phyloP scores from a whole-genome alignment of 2,329 filamentous ascomycete genomes.

The Aspergillus sp. region DNA sequence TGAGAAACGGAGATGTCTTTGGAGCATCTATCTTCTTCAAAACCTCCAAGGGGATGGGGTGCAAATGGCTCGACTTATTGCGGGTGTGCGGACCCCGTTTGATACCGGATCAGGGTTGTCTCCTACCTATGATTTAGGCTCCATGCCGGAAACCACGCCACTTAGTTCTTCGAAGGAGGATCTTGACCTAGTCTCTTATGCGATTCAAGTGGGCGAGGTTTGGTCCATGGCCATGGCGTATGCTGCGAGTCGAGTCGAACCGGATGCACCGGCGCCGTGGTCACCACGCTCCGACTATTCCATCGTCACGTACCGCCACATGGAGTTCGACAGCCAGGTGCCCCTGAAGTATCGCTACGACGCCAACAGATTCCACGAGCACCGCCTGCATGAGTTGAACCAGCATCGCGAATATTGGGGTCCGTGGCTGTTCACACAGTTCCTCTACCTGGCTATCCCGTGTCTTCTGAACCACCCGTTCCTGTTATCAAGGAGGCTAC shows the following conservation, averaged over 20 bases:
- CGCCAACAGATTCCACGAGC: conserved; percentile 14
- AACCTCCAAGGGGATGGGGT: conserved; percentile 40
- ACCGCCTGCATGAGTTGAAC: conserved; percentile 42
- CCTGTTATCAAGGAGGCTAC: conserved; percentile 53
- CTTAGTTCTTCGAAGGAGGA: conserved; percentile 1
- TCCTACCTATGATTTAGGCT: conserved; percentile 1
- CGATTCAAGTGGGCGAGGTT: conserved; percentile 47
- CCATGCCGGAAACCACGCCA: neutral
- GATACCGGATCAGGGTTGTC: conserved; percentile 12
- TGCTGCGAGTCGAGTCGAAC: conserved; percentile 11
- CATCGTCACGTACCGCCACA: conserved; percentile 29
- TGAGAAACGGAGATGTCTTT: conserved; percentile 35
- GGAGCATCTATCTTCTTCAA: conserved; percentile 46
- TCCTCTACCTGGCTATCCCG: conserved; percentile 54
- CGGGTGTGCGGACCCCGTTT: conserved; percentile 8
- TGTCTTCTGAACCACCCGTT: conserved; percentile 57
- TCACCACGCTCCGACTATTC: conserved; percentile 54
- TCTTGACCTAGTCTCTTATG: conserved; percentile 44
- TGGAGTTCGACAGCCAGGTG: conserved; percentile 54
- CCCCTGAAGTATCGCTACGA: conserved; percentile 31
- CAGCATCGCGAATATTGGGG: conserved; percentile 53
- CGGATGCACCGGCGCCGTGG: conserved; percentile 43
- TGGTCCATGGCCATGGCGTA: conserved; percentile 24
- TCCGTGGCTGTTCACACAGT: conserved; percentile 54
- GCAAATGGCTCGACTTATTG: conserved; percentile 8